phyloP scores from a whole-genome alignment of 2,329 filamentous ascomycete genomes.

The Fusarium cyanostomum region DNA sequence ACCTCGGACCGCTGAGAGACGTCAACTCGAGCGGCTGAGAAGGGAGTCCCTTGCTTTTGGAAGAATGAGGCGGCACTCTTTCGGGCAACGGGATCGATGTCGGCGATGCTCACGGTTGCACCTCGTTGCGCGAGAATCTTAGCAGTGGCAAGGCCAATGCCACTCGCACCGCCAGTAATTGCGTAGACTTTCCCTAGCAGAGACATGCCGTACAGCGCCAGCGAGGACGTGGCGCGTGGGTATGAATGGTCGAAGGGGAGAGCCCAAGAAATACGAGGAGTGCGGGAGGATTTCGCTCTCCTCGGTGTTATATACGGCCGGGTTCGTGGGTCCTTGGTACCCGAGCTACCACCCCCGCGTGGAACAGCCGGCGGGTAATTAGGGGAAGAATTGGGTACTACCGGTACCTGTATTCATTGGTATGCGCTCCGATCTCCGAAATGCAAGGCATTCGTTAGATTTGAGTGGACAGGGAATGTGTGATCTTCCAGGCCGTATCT shows the following conservation, averaged over 20 bases:
- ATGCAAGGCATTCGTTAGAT: neutral
- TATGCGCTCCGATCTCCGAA: neutral
- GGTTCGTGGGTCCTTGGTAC: slow-evolving; percentile 2
- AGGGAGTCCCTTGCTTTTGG: slow-evolving; percentile 34
- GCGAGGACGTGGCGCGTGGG: neutral
- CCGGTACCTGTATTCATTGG: no score
- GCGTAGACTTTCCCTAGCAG: slow-evolving; percentile 51
- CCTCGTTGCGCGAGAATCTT: slow-evolving; percentile 49
- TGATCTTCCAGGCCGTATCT: neutral
- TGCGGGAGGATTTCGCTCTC: neutral
- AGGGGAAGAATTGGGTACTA: slow-evolving; percentile 7
- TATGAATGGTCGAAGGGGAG: neutral
- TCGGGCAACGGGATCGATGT: slow-evolving; percentile 47
- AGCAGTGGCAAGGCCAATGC: slow-evolving; percentile 56
- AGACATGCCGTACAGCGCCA: slow-evolving; percentile 37
- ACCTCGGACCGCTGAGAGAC: slow-evolving; percentile 58
- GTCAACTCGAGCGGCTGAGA: slow-evolving; percentile 56
- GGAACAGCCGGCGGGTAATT: slow-evolving; percentile 20
- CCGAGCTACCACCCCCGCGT: slow-evolving; percentile 21
- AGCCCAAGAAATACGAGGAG: neutral
- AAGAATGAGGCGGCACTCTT: slow-evolving; percentile 47
- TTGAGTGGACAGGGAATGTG: neutral
- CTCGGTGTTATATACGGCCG: neutral
- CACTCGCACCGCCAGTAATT: slow-evolving; percentile 55
- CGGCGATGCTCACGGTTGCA: slow-evolving; percentile 52